Evolutionary conservation across 176 grass and related monocot species (phyloP), one percentile per base, ranked within the genome.

Genomic region (Oryza meyeriana): DNA sequence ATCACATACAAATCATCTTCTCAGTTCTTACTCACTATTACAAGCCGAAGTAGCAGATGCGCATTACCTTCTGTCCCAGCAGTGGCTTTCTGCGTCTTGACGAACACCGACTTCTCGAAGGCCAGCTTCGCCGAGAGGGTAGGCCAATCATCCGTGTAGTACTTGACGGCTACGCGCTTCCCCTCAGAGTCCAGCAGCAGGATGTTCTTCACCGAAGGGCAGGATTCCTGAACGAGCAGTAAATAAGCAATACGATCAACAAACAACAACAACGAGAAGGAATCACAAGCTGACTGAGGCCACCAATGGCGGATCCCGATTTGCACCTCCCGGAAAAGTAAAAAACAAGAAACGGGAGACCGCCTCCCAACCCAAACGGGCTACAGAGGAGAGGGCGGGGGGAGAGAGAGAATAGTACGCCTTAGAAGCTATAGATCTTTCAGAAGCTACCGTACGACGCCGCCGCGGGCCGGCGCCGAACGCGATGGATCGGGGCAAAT

Each of bases 41-140:
- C 1, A 18, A 63, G 22, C 24, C 40, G 26, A 72, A 34, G 4
- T 27, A 5, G 4, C 7, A 26, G 55, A 52, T 25, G 12, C 1
- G 34, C 36, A 58, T 86, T 72, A 90, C 88, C 84, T 79, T 97
- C 94, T 42, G 66, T 38, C 36, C 91, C 86, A 30, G 88, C 84
- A 81, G 83, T 97, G 22, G 88, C 80, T 89, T 97, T 97, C 83
- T 93, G 77, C 41, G 94, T 93, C 78, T 93, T 93, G 9, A 87
- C 84, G 24, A 97, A 97, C n/a, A 97, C 88, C 67, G 94, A 93
- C 69, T 93, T 97, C 88, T 97, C 94, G 76, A 97, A 97, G 65
- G 91, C 86, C 61, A 93, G 76, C 85, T 97, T 97, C 33, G 88
- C 83, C 9, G 94, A 87, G 33, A 89, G 86, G 6, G 87, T 82